These are phyloP conservation scores for Fomitopsis pulvina DNA, from an alignment of 768 basidiomycete species.

Conservation along the genomic window DNA sequence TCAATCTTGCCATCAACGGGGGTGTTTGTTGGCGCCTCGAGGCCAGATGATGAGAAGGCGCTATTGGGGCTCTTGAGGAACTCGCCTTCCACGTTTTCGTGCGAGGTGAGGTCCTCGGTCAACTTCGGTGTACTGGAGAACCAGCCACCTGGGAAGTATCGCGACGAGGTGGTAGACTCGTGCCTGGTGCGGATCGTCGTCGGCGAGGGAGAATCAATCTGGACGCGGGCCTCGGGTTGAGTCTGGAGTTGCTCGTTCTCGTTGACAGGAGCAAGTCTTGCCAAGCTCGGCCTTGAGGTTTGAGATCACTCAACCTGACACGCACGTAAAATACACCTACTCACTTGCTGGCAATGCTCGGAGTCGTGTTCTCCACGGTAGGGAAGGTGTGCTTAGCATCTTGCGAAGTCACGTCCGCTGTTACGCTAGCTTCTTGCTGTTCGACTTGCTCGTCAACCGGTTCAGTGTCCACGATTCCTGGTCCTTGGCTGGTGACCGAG, in stretches of 20 bases:
- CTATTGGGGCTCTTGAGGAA: conserved; percentile 24
- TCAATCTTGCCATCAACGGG: conserved; percentile 14
- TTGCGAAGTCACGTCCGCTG: not conserved
- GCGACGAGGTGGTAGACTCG: conserved; percentile 51
- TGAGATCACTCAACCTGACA: not conserved
- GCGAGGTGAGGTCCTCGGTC: conserved; percentile 36
- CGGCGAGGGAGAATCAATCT: conserved; percentile 11
- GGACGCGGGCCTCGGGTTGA: conserved; percentile 7
- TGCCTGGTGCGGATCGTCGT: conserved; percentile 28
- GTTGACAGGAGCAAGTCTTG: conserved; percentile 17
- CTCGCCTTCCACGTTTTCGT: conserved; percentile 46
- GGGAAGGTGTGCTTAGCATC: conserved; percentile 11
- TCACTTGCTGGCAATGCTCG: conserved; percentile 10
- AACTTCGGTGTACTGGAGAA: conserved; percentile 30
- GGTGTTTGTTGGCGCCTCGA: conserved; percentile 17
- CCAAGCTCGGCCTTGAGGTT: conserved; percentile 16
- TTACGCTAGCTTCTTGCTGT: not conserved
- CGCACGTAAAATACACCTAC: not conserved
- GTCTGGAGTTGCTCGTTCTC: conserved; percentile 15
- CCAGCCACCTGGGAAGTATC: conserved; percentile 54
- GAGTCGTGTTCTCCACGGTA: conserved; percentile 4
- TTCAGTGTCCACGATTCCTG: conserved; percentile 10
- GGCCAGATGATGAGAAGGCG: conserved; percentile 3
- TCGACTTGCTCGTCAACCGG: not conserved
- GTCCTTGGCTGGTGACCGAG: conserved; percentile 29